Conservation (phyloP, 768 basidiomycete species). For the Rubroboletus satanas region DNA sequence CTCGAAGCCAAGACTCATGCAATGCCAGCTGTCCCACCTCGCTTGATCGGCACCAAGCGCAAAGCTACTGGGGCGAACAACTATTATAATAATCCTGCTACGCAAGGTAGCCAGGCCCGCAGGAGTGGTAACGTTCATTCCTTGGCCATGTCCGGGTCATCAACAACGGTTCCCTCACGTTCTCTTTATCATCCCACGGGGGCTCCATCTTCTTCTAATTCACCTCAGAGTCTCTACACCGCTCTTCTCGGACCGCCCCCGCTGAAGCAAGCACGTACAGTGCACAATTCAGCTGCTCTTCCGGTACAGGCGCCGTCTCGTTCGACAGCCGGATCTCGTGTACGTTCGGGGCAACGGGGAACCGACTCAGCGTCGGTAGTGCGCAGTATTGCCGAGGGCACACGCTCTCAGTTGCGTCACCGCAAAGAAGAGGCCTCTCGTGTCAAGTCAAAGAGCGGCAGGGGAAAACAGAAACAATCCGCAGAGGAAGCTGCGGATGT, state of each 20-base stretch:
- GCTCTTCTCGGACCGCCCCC: conserved; percentile 78
- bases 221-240: conserved; percentile 60
- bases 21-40: conserved; percentile 44
- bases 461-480: conserved; percentile 47
- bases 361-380: conserved; percentile 15
- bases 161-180: conserved; percentile 35
- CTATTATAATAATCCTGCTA: conserved; percentile 51
- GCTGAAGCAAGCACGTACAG: conserved; percentile 71
- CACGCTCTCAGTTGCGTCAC: conserved; percentile 43
- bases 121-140: conserved; percentile 48
- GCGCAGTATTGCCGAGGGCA: conserved; percentile 45
- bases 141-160: conserved; percentile 21
- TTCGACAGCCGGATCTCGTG: conserved; percentile 33
- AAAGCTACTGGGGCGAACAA: conserved; percentile 41
- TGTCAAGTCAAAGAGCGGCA: conserved; percentile 39
- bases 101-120: conserved; percentile 40
- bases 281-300: conserved; percentile 69
- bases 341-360: conserved; percentile 20
- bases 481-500: conserved; percentile 42
- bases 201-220: conserved; percentile 36
- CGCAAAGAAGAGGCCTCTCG: conserved; percentile 38
- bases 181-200: conserved; percentile 41
- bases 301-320: conserved; percentile 50
- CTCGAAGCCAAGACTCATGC: conserved; percentile 58
- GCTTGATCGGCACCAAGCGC: conserved; percentile 58